Base-by-base conservation (phyloP, 139 green algal species). In the Coccomyxa sp. region DNA sequence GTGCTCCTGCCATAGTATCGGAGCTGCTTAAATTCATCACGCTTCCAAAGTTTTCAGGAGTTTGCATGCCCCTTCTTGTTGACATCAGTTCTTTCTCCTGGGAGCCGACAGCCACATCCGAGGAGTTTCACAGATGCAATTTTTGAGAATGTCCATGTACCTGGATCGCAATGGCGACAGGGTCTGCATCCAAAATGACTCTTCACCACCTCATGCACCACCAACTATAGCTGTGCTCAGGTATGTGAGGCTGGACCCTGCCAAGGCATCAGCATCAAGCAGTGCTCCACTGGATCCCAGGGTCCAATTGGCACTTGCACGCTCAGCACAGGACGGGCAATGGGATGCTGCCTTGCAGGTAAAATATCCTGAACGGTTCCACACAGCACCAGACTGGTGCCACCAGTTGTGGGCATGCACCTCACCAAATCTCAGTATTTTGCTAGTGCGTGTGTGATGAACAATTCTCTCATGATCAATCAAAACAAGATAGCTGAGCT, bases 401-500 rank as follows among this genome's bases (percentile, higher is more conserved):
- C 25, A 51, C 25, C 74, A 78, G 9, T 17, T 28, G 30, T 27
- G 32, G 30, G 76, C 16, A 63, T 13, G 25, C 23, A 25, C 32
- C 3, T 59, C 15, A 25, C 30, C 15, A 66, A 32, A 13, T 0
- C 58, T 27, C 30, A 58, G 30, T 10, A 14, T 25, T 14, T 63
- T 58, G 7, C 28, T 31, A 1, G 30, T 38, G 71, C 14, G 17
- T 16, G 30, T 78, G 71, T 57, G 30, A 21, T 80, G 76, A 14
- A 63, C n/a, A n/a, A 4, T 80, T 32, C 0, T 58, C 14, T 7
- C 76, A 67, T 60, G 38, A 28, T 80, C 76, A 27, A 27, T 80
- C 30, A 27, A 58, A 63, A 13, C 31, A 32, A 81, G 77, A 77
- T 51, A 25, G 88, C 86, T 82, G 79, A 89, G 58, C 27, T 79